Percentiles rank a stretch among this genome's conserved stretches.
phyloP scores from a whole-genome alignment of 768 basidiomycete genomes.

The Cystofilobasidium bisporidii region DNA sequence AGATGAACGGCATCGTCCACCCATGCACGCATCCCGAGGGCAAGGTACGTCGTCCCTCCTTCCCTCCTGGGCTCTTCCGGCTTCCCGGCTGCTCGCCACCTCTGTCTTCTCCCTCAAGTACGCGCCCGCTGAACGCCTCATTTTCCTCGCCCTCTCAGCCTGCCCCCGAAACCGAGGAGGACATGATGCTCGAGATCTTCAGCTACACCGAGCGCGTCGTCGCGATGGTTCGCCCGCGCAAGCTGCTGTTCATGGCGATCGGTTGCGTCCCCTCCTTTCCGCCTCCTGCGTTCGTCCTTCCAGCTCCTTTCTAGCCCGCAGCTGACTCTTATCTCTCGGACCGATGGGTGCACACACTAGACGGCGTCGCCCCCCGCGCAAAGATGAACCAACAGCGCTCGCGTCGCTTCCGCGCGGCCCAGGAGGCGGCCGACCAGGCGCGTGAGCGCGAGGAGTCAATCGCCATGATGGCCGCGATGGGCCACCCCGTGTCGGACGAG shows the following conservation, averaged over 20 bases:
- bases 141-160: conserved; percentile 48
- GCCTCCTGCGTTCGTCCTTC: not conserved
- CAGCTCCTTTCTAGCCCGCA: not conserved
- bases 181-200: conserved; percentile 99
- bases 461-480: conserved; percentile 89
- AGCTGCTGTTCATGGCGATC: conserved; percentile 95
- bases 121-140: no score
- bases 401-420: conserved; percentile 84
- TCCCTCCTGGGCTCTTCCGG: not conserved
- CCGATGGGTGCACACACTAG: no score
- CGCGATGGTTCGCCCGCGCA: conserved; percentile 90
- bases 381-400: conserved; percentile 99
- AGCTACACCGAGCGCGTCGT: conserved; percentile 93
- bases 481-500: conserved; percentile 63
- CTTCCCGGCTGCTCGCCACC: not conserved
- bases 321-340: no score
- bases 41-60: conserved; percentile 49
- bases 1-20: conserved; percentile 99
- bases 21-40: conserved; percentile 99
- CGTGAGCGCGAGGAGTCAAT: conserved; percentile 74
- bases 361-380: conserved; percentile 93
- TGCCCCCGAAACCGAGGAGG: conserved; percentile 92
- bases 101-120: not conserved
- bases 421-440: conserved; percentile 90
- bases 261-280: conserved; percentile 48